These are phyloP conservation scores for Thecaphora frezii DNA, from an alignment of 1,284 basidiomycete species.

Conservation along the genomic window DNA sequence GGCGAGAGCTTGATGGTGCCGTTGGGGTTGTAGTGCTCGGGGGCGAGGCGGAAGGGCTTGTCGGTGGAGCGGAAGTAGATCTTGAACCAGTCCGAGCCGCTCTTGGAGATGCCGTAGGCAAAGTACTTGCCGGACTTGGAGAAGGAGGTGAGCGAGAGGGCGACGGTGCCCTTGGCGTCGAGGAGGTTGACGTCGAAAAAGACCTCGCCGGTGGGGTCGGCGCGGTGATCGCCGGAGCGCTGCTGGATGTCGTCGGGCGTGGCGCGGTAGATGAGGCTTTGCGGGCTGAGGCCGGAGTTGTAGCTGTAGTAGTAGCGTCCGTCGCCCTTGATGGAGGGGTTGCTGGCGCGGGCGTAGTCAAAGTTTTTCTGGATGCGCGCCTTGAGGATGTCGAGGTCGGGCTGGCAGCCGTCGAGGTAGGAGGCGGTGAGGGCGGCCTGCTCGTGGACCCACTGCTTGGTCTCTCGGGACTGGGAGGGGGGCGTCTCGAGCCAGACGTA, in stretches of 20 bases:
- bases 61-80: conserved; percentile 50
- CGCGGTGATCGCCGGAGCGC: conserved; percentile 23
- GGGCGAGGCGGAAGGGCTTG: conserved; percentile 40
- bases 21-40: conserved; percentile 25
- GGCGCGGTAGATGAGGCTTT: conserved; percentile 49
- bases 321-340: conserved; percentile 49
- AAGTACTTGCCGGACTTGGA: conserved; percentile 51
- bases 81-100: conserved; percentile 54
- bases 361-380: conserved; percentile 47
- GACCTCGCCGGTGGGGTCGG: conserved; percentile 44
- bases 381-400: conserved; percentile 45
- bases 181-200: conserved; percentile 56
- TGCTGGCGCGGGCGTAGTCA: conserved; percentile 51
- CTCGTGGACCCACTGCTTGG: conserved; percentile 47
- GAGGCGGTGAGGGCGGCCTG: conserved; percentile 47
- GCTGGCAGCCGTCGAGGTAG: conserved; percentile 44
- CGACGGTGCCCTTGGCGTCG: conserved; percentile 51
- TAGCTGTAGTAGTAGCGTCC: conserved; percentile 54
- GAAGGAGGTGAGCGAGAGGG: conserved; percentile 45
- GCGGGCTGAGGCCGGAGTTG: conserved; percentile 55
- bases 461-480: conserved; percentile 49
- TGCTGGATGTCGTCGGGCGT: conserved; percentile 31
- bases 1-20: conserved; percentile 33
- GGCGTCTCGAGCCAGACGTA: conserved; percentile 57
- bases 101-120: conserved; percentile 53